These are phyloP conservation scores for Phycomyces blakesleeanus DNA, from an alignment of 192 early-diverging fungal genomes.

Conservation along the genomic window DNA sequence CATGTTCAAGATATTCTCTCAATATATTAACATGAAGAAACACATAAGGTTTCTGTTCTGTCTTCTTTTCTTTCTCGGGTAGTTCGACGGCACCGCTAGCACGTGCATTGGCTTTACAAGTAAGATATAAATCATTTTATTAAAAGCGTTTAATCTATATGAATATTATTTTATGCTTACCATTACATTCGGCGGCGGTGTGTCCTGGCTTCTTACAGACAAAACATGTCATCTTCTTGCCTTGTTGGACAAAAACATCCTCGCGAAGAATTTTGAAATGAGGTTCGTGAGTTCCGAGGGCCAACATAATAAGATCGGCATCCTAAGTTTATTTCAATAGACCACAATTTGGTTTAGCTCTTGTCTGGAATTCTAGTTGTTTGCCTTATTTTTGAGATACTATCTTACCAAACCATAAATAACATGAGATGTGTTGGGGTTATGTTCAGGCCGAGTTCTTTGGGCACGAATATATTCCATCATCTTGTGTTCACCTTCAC, in stretches of 20 bases:
- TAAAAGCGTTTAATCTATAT: neutral
- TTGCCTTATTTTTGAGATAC: neutral
- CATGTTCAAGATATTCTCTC: conserved; percentile 89
- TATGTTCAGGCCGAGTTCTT: conserved; percentile 71
- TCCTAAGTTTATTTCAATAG: conserved; percentile 47
- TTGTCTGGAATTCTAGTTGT: neutral
- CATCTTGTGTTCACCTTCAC: conserved; percentile 99
- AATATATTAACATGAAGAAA: conserved; percentile 75
- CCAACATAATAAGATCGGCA: conserved; percentile 97
- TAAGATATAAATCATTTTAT: neutral
- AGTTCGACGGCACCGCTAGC: conserved; percentile 2
- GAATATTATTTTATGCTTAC: conserved; percentile 1
- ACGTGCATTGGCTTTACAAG: conserved; percentile 9
- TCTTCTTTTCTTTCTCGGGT: conserved; percentile 41
- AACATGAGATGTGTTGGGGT: conserved; percentile 92
- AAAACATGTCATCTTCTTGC: conserved; percentile 64
- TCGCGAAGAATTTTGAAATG: conserved; percentile 95
- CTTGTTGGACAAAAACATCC: conserved; percentile 82
- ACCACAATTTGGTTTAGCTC: neutral
- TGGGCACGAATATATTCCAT: conserved; percentile 93
- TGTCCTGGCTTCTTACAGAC: conserved; percentile 61
- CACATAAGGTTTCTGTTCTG: conserved; percentile 71
- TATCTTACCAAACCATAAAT: conserved; percentile 75
- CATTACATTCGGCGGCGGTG: conserved; percentile 64
- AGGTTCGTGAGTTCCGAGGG: conserved; percentile 93